Evolutionary conservation across 108 stramenopile species (phyloP), one percentile per base, ranked within the genome.

Genomic region (Conticribra weissflogii): DNA sequence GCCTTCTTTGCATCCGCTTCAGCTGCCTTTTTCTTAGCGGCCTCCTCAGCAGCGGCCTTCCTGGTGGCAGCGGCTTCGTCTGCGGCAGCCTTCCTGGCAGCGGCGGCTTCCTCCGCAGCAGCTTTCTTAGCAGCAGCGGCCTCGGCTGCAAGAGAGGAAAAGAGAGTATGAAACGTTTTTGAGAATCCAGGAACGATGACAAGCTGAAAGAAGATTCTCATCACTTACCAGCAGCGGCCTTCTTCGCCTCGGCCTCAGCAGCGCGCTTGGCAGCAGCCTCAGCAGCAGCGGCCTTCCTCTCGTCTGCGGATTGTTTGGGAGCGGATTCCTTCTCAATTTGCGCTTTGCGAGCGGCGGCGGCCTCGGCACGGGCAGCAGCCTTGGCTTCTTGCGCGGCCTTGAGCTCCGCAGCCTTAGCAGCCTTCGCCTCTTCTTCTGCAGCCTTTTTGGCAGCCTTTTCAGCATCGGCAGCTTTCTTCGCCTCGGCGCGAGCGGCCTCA

Each of bases 401-500:
- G 5, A 41, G 12, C 12, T 41, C 79, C 48, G 63, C 72, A 16
- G 63, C 45, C 74, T 75, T 79, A 50, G 60, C 67, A 48, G 63
- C 78, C 41, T 54, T 57, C 24, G 74, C 74, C 22, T 60, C 69
- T 22, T 48, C 66, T 1, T 65, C 44, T 36, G 78, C 78, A 3
- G 23, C 64, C 53, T 71, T 78, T 54, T 63, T 56, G 46, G 68
- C 69, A 30, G 79, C 72, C 36, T 9, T 9, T 44, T 28, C 70
- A 12, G 70, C 71, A n/a, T 78, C 76, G 32, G 72, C 76, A 2
- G 14, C 17, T 53, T 66, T 72, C 52, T 52, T 74, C 22, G 61
- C 71, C 21, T 74, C 63, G 31, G 75, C 59, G 34, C 66, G 72
- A 14, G 72, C 82, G 30, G 67, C 82, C 1, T 59, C 76, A 78